Percentiles rank a stretch among this genome's conserved stretches.
Evolutionary conservation across 352 stramenopile genomes (phyloP).

Genomic region (Pythium volutum): DNA sequence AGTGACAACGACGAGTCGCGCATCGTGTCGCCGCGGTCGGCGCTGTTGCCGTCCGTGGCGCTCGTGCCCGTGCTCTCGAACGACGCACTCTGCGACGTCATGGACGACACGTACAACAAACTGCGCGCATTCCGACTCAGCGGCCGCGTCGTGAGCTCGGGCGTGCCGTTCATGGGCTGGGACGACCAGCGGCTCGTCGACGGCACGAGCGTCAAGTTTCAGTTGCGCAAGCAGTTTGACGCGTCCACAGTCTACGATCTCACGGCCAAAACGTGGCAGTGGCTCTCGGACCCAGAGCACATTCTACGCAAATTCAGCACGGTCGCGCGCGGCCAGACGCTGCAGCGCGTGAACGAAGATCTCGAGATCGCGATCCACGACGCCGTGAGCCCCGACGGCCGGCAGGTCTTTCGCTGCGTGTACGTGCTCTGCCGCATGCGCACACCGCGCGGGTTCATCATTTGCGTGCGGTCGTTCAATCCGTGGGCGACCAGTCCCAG

Average conservation of each 20-base stretch:
- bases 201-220: slow-evolving; percentile 62
- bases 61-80: slow-evolving; percentile 20
- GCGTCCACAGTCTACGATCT: slow-evolving; percentile 38
- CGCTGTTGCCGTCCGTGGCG: slow-evolving; percentile 8
- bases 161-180: slow-evolving; percentile 60
- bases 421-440: slow-evolving; percentile 73
- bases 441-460: slow-evolving; percentile 61
- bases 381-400: slow-evolving; percentile 34
- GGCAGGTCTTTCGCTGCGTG: slow-evolving; percentile 54
- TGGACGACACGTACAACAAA: slow-evolving; percentile 54
- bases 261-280: slow-evolving; percentile 61
- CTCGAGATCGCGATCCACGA: slow-evolving; percentile 66
- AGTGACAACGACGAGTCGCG: slow-evolving; percentile 11
- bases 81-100: slow-evolving; percentile 25
- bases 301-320: slow-evolving; percentile 57
- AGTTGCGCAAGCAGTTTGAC: slow-evolving; percentile 58
- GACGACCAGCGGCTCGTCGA: slow-evolving; percentile 58
- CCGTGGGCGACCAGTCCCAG: slow-evolving; percentile 21
- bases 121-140: slow-evolving; percentile 54
- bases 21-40: background rate
- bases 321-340: slow-evolving; percentile 36
- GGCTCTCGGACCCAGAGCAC: slow-evolving; percentile 54
- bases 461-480: slow-evolving; percentile 62
- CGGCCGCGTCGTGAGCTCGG: slow-evolving; percentile 40
- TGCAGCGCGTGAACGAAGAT: slow-evolving; percentile 74